Evolutionary conservation across 2,329 filamentous ascomycete species (phyloP).

Genomic region (Amylocarpus encephaloides): DNA sequence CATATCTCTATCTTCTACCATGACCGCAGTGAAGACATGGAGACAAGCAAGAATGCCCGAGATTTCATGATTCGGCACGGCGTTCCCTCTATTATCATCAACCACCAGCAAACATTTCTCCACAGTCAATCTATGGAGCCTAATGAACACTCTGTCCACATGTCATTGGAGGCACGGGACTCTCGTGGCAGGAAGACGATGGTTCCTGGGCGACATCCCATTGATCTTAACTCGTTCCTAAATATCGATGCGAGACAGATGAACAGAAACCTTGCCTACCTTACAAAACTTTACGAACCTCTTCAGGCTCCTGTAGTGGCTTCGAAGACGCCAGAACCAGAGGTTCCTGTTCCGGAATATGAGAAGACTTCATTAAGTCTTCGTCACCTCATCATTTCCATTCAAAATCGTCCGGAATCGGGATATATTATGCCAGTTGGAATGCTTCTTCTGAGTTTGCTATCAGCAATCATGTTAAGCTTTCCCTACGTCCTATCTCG

Average conservation of each 20-base stretch:
- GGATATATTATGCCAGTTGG: conserved; percentile 23
- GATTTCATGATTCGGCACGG: conserved; percentile 42
- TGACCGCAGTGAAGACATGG: conserved; percentile 35
- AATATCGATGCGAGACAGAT: conserved; percentile 47
- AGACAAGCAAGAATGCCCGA: conserved; percentile 38
- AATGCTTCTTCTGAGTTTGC: conserved; percentile 23
- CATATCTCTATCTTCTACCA: conserved; percentile 46
- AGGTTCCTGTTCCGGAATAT: conserved; percentile 9
- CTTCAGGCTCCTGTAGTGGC: conserved; percentile 5
- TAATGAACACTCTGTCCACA: conserved; percentile 40
- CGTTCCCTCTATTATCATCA: conserved; percentile 44
- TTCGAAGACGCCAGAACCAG: conserved; percentile 1
- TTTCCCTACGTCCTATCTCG: conserved; percentile 20
- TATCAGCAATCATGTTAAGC: conserved; percentile 19
- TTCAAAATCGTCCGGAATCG: conserved; percentile 19
- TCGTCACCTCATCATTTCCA: conserved; percentile 16
- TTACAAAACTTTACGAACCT: conserved; percentile 35
- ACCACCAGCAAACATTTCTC: conserved; percentile 37
- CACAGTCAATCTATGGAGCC: conserved; percentile 32
- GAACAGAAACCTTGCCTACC: conserved; percentile 46
- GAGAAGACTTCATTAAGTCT: conserved; percentile 21
- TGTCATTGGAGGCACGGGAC: conserved; percentile 41
- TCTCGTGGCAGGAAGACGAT: conserved; percentile 31
- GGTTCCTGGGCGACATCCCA: conserved; percentile 39
- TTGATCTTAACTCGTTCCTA: conserved; percentile 43